These are phyloP conservation scores for Lasiodiplodia theobromae DNA, from an alignment of 2,329 filamentous ascomycete genomes.

Conservation along the genomic window DNA sequence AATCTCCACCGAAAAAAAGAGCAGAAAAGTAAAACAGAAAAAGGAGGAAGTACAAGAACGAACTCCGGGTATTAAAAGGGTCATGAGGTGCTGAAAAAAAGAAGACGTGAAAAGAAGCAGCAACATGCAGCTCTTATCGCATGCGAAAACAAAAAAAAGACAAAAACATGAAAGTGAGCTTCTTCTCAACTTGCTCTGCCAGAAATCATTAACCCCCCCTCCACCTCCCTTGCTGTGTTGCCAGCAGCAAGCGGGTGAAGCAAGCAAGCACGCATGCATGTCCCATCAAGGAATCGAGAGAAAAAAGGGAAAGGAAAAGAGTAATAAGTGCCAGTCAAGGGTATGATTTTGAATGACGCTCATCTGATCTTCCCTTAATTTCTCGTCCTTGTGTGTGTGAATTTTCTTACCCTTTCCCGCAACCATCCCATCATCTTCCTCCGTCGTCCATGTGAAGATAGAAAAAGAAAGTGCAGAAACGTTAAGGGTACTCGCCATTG, in stretches of 20 bases:
- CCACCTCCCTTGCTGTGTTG: not conserved
- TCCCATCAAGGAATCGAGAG: conserved; percentile 1
- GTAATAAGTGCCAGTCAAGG: conserved; percentile 13
- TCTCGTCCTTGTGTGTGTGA: not conserved
- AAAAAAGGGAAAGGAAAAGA: not conserved
- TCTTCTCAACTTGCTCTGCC: not conserved
- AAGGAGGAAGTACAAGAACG: not conserved
- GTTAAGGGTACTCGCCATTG: conserved; percentile 11
- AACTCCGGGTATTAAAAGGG: conserved; percentile 28
- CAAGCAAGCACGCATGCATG: not conserved
- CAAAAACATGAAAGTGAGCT: no score
- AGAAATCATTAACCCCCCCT: not conserved
- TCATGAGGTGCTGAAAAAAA: conserved; percentile 3
- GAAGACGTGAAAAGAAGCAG: not conserved
- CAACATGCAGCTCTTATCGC: not conserved
- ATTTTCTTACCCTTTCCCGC: conserved; percentile 10
- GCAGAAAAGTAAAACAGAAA: not conserved
- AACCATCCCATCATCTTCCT: not conserved
- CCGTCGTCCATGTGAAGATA: conserved; percentile 1
- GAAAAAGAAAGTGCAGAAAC: conserved; percentile 16
- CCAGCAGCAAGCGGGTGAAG: not conserved
- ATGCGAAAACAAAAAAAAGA: not conserved
- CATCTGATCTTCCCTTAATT: conserved; percentile 1
- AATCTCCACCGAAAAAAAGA: not conserved
- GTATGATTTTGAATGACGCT: conserved; percentile 8